Conservation (phyloP, 306 rosid species). For the Morella rubra region DNA sequence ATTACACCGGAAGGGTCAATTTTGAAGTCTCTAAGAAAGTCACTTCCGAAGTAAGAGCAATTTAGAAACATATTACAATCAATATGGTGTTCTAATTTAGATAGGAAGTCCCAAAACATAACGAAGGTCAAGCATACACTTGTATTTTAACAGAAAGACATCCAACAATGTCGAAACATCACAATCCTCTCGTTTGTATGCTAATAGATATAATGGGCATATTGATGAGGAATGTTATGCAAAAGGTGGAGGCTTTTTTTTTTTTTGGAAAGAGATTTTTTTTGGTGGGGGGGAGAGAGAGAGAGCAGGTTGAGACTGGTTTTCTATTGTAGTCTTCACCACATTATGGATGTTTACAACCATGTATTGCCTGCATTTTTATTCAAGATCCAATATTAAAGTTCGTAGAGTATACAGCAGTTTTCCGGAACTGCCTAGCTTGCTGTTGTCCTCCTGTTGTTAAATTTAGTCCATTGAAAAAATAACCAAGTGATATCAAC, state of each 20-base stretch:
- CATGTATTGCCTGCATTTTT: neutral
- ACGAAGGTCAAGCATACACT: neutral
- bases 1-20: neutral
- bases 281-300: neutral
- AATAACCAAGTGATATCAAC: neutral
- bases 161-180: neutral
- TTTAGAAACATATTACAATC: neutral
- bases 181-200: neutral
- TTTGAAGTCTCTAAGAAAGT: neutral
- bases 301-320: neutral
- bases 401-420: neutral
- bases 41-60: neutral
- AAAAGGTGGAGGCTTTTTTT: neutral
- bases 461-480: slow-evolving; percentile 1
- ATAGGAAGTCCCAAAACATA: neutral
- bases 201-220: neutral
- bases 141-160: neutral
- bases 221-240: neutral
- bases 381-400: neutral
- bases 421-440: neutral
- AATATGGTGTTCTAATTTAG: neutral
- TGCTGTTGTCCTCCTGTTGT: neutral
- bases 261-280: too few species aligned
- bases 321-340: neutral
- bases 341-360: neutral